Conservation (phyloP, 2,329 filamentous ascomycete species). For the Hortaea sp. region DNA sequence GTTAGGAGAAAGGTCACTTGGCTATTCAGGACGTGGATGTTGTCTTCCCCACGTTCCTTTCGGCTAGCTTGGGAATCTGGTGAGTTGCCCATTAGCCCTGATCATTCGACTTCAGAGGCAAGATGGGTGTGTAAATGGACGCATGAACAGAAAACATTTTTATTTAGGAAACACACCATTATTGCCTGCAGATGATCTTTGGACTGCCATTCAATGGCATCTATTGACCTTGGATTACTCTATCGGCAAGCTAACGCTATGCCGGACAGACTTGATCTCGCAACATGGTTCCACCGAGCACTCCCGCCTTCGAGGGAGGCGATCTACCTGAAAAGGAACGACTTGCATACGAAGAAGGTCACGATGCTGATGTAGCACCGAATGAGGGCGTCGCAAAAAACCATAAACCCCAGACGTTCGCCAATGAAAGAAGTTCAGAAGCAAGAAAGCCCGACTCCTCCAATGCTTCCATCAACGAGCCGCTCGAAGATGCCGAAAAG, state of each 20-base stretch:
- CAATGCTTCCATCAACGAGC: neutral
- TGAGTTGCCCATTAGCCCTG: too few relatives aligned
- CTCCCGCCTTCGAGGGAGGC: constrained; percentile 5
- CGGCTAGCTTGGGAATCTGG: too few relatives aligned
- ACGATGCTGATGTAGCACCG: constrained; percentile 30
- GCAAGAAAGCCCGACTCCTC: constrained; percentile 1
- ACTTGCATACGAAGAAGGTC: constrained; percentile 27
- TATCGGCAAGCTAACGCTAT: neutral
- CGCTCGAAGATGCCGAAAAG: constrained; percentile 4
- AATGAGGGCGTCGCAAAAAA: constrained; percentile 21
- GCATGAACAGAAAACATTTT: too few relatives aligned
- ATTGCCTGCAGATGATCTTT: too few relatives aligned
- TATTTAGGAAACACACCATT: too few relatives aligned
- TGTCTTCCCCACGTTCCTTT: too few relatives aligned
- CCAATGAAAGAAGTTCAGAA: neutral
- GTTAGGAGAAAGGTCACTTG: too few relatives aligned
- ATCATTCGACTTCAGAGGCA: too few relatives aligned
- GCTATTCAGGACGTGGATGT: too few relatives aligned
- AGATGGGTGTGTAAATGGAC: too few relatives aligned
- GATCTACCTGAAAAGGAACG: constrained; percentile 24
- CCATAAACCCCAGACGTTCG: neutral
- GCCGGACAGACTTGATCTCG: neutral
- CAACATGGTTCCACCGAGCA: neutral
- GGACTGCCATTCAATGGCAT: too few relatives aligned
- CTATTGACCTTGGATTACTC: too few relatives aligned